These are phyloP conservation scores for Phycomyces blakesleeanus DNA, from an alignment of 192 early-diverging fungal species.

Conservation along the genomic window DNA sequence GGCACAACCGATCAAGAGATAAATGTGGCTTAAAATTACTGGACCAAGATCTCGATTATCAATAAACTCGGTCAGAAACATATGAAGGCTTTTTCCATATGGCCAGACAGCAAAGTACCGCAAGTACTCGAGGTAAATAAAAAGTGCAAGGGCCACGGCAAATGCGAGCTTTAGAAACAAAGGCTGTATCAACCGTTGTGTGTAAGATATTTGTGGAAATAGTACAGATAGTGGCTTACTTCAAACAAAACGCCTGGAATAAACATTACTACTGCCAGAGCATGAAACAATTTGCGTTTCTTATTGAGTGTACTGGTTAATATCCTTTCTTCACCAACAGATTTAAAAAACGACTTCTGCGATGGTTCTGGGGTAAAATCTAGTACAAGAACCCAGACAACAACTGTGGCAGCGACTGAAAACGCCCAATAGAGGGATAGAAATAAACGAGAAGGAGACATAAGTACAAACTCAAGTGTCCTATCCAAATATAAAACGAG, in stretches of 20 bases:
- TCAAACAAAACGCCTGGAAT: slow-evolving; percentile 72
- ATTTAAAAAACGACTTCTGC: neutral
- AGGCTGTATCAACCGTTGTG: slow-evolving; percentile 36
- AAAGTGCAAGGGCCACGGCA: slow-evolving; percentile 62
- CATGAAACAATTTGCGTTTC: slow-evolving; percentile 85
- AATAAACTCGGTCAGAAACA: slow-evolving; percentile 78
- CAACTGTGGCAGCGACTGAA: slow-evolving; percentile 38
- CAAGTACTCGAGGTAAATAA: slow-evolving; percentile 79
- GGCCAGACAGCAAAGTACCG: slow-evolving; percentile 74
- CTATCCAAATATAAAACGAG: slow-evolving; percentile 3
- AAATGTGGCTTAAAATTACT: slow-evolving; percentile 84
- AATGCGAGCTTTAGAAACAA: slow-evolving; percentile 80
- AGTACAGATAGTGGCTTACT: slow-evolving; percentile 52
- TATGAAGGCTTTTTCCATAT: slow-evolving; percentile 55
- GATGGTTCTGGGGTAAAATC: slow-evolving; percentile 16
- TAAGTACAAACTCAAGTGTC: slow-evolving; percentile 32
- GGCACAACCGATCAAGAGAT: slow-evolving; percentile 88
- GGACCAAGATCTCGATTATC: slow-evolving; percentile 81
- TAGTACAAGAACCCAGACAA: slow-evolving; percentile 35
- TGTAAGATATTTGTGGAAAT: slow-evolving; percentile 2
- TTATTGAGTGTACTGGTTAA: slow-evolving; percentile 59
- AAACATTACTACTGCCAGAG: slow-evolving; percentile 81
- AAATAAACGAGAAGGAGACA: slow-evolving; percentile 32
- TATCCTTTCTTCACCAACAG: slow-evolving; percentile 3
- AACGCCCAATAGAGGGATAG: slow-evolving; percentile 46